Evolutionary conservation across 106 monocot species (phyloP).

Genomic region (Acorus gramineus): DNA sequence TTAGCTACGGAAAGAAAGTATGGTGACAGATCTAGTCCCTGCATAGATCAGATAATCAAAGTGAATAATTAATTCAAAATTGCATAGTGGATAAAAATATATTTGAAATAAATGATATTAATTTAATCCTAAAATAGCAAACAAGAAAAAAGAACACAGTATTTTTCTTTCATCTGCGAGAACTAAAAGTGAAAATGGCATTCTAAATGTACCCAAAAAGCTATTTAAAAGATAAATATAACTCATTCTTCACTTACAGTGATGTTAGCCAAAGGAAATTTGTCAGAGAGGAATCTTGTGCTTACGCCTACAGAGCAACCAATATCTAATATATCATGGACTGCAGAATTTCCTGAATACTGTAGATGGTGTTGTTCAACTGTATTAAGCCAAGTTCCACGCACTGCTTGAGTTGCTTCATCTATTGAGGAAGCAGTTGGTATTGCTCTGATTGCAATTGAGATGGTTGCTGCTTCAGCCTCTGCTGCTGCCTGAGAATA

Average conservation of each 20-base stretch:
- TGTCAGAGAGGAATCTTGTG: conserved; percentile 57
- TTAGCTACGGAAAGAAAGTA: conserved; percentile 78
- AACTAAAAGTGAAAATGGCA: too few relatives aligned
- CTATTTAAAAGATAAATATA: background rate
- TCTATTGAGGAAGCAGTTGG: conserved; percentile 50
- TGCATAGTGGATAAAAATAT: background rate
- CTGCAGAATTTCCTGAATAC: conserved; percentile 25
- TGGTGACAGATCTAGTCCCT: conserved; percentile 82
- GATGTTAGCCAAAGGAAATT: conserved; percentile 51
- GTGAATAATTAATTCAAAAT: background rate
- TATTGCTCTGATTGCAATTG: conserved; percentile 63
- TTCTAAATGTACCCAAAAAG: too few relatives aligned
- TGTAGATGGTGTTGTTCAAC: conserved; percentile 44
- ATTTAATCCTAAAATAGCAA: too few relatives aligned
- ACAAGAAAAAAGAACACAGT: too few relatives aligned
- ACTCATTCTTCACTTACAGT: conserved; percentile 31
- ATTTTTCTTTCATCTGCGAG: too few relatives aligned
- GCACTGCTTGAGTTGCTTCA: conserved; percentile 51
- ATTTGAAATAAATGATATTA: too few relatives aligned
- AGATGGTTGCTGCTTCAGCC: conserved; percentile 75
- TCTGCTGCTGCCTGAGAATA: conserved; percentile 70
- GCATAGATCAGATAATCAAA: conserved; percentile 3
- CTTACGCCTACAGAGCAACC: conserved; percentile 83
- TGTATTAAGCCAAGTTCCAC: conserved; percentile 60
- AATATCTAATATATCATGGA: conserved; percentile 64